Evolutionary conservation across 192 early-diverging fungal species (phyloP), one percentile per base, ranked within the genome.

Genomic region (Kappamyces sp.): DNA sequence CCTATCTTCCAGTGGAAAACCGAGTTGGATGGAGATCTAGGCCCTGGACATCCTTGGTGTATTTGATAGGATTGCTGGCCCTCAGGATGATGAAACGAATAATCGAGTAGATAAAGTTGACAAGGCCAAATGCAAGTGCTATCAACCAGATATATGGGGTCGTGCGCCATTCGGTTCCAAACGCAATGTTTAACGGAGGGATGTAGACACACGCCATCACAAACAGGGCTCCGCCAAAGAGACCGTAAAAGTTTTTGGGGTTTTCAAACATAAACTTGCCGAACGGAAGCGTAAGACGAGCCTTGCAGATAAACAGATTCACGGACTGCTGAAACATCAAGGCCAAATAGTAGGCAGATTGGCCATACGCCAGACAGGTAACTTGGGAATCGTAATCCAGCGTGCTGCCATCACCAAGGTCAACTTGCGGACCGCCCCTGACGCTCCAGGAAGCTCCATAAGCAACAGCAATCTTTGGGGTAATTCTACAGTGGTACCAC

Each of bases 291-390:
- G 65, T 64, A 6, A 76, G 57, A 22, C 70, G 73, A 6, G 63
- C 71, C 40, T 96, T 98, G 75, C 86, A 88, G 14, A 88, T 87
- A 67, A 98, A 96, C 77, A 93, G 63, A 75, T 98, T 98, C 79
- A 92, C 94, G 57, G 89, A 83, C 66, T 98, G 94, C 72, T 84
- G 75, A 66, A 93, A 84, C 76, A 92, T 74, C 22, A 98, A 68
- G 48, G 68, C 64, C 38, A 87, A 71, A 66, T 87, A 91, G 54
- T 74, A 79, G 30, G 77, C 76, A 4, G 90, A 88, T 60, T 89
- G 88, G 8, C 80, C 92, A 59, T 85, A 74, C 36, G 77, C 80
- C 5, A 90, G 62, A 6, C 84, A 75, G 33, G 78, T 72, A 14
- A 74, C 62, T 75, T 93, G 83, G 2, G 68, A 39, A 11, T 22